Evolutionary conservation across 192 early-diverging fungal species (phyloP).

Genomic region (Cetraspora pellucida): DNA sequence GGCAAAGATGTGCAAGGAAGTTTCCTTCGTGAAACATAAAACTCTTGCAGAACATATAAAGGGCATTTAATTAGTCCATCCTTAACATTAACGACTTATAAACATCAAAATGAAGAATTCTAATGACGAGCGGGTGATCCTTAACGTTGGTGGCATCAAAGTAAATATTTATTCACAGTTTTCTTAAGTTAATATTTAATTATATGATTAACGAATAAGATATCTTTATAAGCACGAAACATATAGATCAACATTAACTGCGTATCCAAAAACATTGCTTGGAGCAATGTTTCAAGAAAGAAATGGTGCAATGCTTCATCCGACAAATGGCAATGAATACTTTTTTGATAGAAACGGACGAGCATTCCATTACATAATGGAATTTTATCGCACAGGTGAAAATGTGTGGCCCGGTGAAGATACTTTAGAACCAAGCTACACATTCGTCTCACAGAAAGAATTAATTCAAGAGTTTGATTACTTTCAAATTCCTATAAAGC

Average conservation of each 20-base stretch:
- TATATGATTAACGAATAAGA: no score
- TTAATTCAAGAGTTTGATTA: neutral
- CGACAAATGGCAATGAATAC: neutral
- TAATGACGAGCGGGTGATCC: neutral
- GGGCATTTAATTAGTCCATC: no score
- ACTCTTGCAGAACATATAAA: no score
- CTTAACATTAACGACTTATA: no score
- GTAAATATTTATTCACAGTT: neutral
- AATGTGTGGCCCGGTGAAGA: neutral
- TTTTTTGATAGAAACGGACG: neutral
- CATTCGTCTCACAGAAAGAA: neutral
- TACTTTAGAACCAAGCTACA: neutral
- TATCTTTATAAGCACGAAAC: neutral
- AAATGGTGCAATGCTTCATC: neutral
- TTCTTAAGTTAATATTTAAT: no score
- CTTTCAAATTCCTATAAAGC: neutral
- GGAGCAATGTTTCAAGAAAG: neutral
- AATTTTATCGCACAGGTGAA: neutral
- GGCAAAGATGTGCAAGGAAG: no score
- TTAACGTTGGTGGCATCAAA: neutral
- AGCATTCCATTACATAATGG: neutral
- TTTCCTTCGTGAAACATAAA: no score
- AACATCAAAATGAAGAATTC: neutral
- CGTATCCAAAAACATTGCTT: neutral
- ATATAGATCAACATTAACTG: neutral